Percentiles rank a stretch among this genome's conserved stretches.
phyloP scores from a whole-genome alignment of 2,329 filamentous ascomycete genomes.

The Monilinia polystroma region DNA sequence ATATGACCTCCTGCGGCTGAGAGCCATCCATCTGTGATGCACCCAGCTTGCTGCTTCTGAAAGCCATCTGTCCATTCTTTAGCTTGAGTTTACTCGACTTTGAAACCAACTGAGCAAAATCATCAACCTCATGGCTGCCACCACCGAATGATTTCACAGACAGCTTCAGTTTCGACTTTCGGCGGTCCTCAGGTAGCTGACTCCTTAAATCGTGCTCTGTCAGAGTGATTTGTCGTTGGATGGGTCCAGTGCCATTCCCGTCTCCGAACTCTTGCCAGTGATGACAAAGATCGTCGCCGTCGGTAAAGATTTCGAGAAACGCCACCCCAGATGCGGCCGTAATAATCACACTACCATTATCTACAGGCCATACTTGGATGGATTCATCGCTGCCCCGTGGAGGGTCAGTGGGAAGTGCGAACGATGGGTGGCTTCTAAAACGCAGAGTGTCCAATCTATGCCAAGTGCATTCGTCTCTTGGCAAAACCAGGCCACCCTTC shows the following conservation, averaged over 20 bases:
- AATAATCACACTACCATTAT: constrained; percentile 71
- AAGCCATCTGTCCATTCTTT: constrained; percentile 71
- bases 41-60: constrained; percentile 72
- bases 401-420: constrained; percentile 76
- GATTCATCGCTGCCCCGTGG: constrained; percentile 65
- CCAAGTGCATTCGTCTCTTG: constrained; percentile 85
- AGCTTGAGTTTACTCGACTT: constrained; percentile 75
- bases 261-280: constrained; percentile 78
- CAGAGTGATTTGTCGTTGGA: constrained; percentile 71
- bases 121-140: constrained; percentile 71
- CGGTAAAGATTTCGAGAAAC: constrained; percentile 77
- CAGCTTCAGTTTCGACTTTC: constrained; percentile 67
- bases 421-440: constrained; percentile 88
- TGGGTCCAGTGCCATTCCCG: constrained; percentile 55
- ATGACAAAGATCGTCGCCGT: constrained; percentile 78
- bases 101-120: constrained; percentile 66
- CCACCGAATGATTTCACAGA: constrained; percentile 75
- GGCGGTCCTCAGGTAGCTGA: constrained; percentile 69
- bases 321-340: constrained; percentile 80
- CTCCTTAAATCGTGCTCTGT: constrained; percentile 73
- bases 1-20: constrained; percentile 68
- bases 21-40: constrained; percentile 69
- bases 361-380: constrained; percentile 82
- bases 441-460: constrained; percentile 85
- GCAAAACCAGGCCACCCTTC: constrained; percentile 72